Conservation (phyloP, 2,329 filamentous ascomycete species). For the Whalleya microplaca region DNA sequence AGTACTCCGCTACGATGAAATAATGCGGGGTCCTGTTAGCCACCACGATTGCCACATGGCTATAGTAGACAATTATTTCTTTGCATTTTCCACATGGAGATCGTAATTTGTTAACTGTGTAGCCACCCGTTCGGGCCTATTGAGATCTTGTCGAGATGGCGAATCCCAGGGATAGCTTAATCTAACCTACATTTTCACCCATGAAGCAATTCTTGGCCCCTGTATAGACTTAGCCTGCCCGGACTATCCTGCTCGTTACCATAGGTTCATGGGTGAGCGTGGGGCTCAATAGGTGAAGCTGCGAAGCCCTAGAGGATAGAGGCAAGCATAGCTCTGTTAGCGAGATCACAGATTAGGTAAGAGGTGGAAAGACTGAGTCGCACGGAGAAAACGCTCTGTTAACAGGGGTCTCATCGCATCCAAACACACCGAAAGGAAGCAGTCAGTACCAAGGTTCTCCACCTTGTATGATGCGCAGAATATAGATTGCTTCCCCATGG, state of each 20-base stretch:
- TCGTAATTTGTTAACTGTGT: constrained; percentile 30
- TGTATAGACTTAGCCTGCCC: constrained; percentile 11
- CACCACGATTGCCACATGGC: constrained; percentile 26
- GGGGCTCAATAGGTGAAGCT: constrained; percentile 5
- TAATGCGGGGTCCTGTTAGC: constrained; percentile 25
- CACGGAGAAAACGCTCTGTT: background rate
- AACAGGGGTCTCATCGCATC: constrained; percentile 4
- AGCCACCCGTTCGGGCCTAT: constrained; percentile 33
- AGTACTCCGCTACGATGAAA: constrained; percentile 26
- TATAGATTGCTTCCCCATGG: constrained; percentile 26
- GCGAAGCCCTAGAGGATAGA: constrained; percentile 1
- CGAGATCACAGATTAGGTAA: background rate
- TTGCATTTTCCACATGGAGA: constrained; percentile 22
- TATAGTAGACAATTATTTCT: constrained; percentile 22
- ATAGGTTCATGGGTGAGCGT: constrained; percentile 3
- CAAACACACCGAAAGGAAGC: constrained; percentile 12
- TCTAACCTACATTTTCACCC: constrained; percentile 27
- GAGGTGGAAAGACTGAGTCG: background rate
- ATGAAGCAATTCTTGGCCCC: constrained; percentile 22
- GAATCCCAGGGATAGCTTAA: constrained; percentile 22
- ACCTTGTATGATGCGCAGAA: constrained; percentile 22
- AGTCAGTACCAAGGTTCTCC: constrained; percentile 25
- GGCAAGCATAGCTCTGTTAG: background rate
- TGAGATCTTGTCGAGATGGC: constrained; percentile 23
- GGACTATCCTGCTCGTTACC: constrained; percentile 6